A percentile compares a stretch with the other conserved stretches of the same genome.
phyloP scores from a whole-genome alignment of 2,329 filamentous ascomycete species.

The Pseudodiploospora longispora region DNA sequence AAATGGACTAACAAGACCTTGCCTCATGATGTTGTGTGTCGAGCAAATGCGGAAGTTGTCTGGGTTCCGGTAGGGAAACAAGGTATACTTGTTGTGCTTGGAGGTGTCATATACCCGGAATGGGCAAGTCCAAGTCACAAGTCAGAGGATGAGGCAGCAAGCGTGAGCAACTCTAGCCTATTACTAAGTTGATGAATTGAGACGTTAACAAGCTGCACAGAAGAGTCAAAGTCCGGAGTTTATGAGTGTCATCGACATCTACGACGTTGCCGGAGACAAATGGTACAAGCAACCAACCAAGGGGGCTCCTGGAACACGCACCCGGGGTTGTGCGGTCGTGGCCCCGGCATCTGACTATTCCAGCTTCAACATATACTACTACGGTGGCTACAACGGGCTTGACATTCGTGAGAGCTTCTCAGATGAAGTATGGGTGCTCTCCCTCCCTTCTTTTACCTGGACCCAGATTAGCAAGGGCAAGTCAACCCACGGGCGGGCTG shows the following conservation, averaged over 20 bases:
- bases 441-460: constrained; percentile 76
- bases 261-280: constrained; percentile 59
- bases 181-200: background rate
- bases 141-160: constrained; percentile 22
- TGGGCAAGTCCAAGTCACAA: constrained; percentile 25
- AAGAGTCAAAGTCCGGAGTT: constrained; percentile 60
- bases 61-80: constrained; percentile 72
- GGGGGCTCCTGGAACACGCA: constrained; percentile 45
- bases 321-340: constrained; percentile 66
- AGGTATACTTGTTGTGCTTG: constrained; percentile 69
- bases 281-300: constrained; percentile 65
- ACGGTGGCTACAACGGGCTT: constrained; percentile 62
- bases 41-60: constrained; percentile 57
- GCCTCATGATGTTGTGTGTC: constrained; percentile 38
- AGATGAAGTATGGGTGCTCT: constrained; percentile 74
- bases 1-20: constrained; percentile 52
- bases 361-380: constrained; percentile 79
- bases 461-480: constrained; percentile 44
- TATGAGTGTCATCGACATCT: constrained; percentile 65
- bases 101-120: constrained; percentile 59
- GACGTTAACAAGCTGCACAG: constrained; percentile 23
- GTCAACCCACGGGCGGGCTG: constrained; percentile 51
- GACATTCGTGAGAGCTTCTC: constrained; percentile 29
- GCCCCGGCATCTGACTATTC: constrained; percentile 63
- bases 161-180: constrained; percentile 20